Percentiles rank a stretch among this genome's conserved stretches.
These are phyloP conservation scores for Stephanodiscus triporus DNA, from an alignment of 108 stramenopile genomes.

Conservation along the genomic window DNA sequence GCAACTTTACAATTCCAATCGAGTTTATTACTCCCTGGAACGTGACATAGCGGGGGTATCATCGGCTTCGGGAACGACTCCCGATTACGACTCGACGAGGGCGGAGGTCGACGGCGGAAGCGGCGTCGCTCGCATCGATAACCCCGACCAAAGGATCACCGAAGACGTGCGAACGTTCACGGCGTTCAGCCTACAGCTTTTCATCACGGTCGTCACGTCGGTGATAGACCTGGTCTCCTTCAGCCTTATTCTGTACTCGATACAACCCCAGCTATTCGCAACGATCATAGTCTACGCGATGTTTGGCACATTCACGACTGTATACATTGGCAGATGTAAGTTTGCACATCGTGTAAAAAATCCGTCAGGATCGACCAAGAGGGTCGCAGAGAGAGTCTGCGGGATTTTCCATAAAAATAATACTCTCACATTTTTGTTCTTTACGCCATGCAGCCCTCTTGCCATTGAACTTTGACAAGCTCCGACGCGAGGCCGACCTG, in stretches of 20 bases:
- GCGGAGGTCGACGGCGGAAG: background rate
- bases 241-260: slow-evolving; percentile 86
- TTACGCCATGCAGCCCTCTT: slow-evolving; percentile 47
- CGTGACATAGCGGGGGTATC: slow-evolving; percentile 36
- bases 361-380: too few relatives aligned
- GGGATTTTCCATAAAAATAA: background rate
- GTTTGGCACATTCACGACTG: slow-evolving; percentile 78
- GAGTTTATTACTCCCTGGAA: slow-evolving; percentile 83
- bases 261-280: slow-evolving; percentile 89
- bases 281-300: slow-evolving; percentile 85
- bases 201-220: slow-evolving; percentile 86
- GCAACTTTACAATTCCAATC: slow-evolving; percentile 74
- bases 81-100: too few relatives aligned
- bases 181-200: slow-evolving; percentile 81
- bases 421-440: background rate
- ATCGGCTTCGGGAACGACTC: slow-evolving; percentile 2
- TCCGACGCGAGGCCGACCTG: slow-evolving; percentile 89
- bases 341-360: too few relatives aligned
- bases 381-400: too few relatives aligned
- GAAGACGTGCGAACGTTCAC: slow-evolving; percentile 95
- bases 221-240: slow-evolving; percentile 91
- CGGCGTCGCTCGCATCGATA: slow-evolving; percentile 61
- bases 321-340: slow-evolving; percentile 59
- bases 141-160: slow-evolving; percentile 96
- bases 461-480: slow-evolving; percentile 80